These are phyloP conservation scores for Xylariaceae sp. DNA, from an alignment of 2,329 filamentous ascomycete genomes.

Conservation along the genomic window DNA sequence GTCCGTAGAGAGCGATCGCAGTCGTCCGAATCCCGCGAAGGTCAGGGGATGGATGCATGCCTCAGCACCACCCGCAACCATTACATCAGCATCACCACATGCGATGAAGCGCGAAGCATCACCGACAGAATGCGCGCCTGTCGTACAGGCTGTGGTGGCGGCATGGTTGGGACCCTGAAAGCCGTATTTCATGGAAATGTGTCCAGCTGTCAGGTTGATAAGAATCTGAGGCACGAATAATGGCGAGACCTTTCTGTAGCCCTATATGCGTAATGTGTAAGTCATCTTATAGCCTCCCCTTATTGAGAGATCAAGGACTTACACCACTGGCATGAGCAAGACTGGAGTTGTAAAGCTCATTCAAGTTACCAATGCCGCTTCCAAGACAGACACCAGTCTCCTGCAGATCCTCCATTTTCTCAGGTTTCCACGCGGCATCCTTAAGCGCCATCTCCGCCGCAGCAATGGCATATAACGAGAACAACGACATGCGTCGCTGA, in stretches of 20 bases:
- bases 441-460: conserved; percentile 79
- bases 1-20: conserved; percentile 75
- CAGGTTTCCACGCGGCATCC: conserved; percentile 73
- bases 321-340: conserved; percentile 69
- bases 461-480: conserved; percentile 86
- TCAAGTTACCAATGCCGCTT: conserved; percentile 90
- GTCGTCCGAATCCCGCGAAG: conserved; percentile 84
- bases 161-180: conserved; percentile 90
- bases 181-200: conserved; percentile 88
- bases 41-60: conserved; percentile 93
- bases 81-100: conserved; percentile 87
- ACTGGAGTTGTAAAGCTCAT: conserved; percentile 82
- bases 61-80: conserved; percentile 93
- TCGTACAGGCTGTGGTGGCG: conserved; percentile 91
- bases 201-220: conserved; percentile 91
- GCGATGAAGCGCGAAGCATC: conserved; percentile 90
- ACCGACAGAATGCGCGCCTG: conserved; percentile 88
- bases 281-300: too few relatives aligned
- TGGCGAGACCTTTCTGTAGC: conserved; percentile 88
- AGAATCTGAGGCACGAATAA: conserved; percentile 88
- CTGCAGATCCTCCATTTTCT: conserved; percentile 57
- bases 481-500: conserved; percentile 77
- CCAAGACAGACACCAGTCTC: conserved; percentile 86
- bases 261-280: conserved; percentile 46
- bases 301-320: conserved; percentile 30